Base-by-base conservation (phyloP, 2,329 filamentous ascomycete species). In the Aureobasidium melanogenum region DNA sequence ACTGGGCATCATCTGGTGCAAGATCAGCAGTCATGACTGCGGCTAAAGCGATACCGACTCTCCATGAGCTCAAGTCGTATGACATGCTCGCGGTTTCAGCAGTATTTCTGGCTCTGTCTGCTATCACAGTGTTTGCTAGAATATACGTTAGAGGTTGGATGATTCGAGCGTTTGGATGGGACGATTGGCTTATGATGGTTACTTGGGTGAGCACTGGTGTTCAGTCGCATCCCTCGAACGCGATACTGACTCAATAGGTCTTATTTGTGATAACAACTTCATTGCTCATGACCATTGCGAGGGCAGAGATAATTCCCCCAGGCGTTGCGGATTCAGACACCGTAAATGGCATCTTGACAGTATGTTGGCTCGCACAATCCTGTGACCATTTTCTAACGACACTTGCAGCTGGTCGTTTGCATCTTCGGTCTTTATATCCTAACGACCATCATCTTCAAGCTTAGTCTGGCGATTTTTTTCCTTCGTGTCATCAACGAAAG, bases 381-480 rank as follows among this genome's bases (percentile, higher is more conserved):
- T 22, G n/a, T n/a, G n/a, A n/a, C n/a, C n/a, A n/a, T n/a, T 2
- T 2, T 43, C 51, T 44, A 28, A 57, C 14, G 32, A n/a, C 3
- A n/a, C 14, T 19, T 26, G 1, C 41, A 70, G 68, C 64, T 68
- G 52, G 62, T 69, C 9, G 32, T 72, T 38, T 64, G 73, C 2
- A 69, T 70, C 46, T 73, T 78, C 61, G 68, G 67, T 15, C 69
- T 74, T 1, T 79, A 79, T 63, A 64, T 77, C 43, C 59, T 73
- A 9, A 71, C 76, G 0, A 73, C 75, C 64, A 73, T 76, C 63
- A 64, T 73, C 15, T 67, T 78, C 63, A 80, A 80, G 64, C 72
- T 79, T 36, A 77, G 76, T 4, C 66, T 80, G 6, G 75, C 72
- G 9, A 65, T 79, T 34, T 78, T 79, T 69, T 78, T 78, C 66